A percentile compares a stretch with the other conserved stretches of the same genome.
Evolutionary conservation across 2,329 filamentous ascomycete genomes (phyloP).

Genomic region (Colletotrichum horii): DNA sequence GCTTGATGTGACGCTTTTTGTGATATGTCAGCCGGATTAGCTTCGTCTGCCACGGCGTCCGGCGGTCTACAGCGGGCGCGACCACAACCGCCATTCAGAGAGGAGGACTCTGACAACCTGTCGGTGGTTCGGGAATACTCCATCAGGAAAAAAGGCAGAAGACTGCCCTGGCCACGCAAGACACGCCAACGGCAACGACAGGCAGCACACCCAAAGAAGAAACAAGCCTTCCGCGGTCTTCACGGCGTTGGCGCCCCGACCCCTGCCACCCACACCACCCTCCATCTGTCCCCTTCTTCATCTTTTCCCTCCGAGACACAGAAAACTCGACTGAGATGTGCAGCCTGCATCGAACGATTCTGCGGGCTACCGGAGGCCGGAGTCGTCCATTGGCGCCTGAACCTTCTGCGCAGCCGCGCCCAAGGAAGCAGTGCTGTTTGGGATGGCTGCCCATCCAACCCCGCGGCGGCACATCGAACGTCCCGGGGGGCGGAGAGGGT

Average conservation of each 20-base stretch:
- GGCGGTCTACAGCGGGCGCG: not conserved
- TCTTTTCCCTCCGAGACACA: not conserved
- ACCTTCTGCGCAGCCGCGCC: not conserved
- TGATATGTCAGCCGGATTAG: not conserved
- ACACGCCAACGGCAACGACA: not conserved
- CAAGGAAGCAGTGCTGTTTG: not conserved
- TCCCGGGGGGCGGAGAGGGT: not conserved
- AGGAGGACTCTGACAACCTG: not conserved
- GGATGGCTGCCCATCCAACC: not conserved
- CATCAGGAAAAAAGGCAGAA: not conserved
- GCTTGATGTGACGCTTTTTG: not conserved
- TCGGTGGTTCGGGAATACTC: not conserved
- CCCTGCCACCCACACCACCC: not conserved
- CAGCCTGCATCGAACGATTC: constrained; percentile 18
- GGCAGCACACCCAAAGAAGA: not conserved
- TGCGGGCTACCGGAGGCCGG: constrained; percentile 3
- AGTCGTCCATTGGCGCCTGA: not conserved
- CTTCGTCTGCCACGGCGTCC: constrained; percentile 4
- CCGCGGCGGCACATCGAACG: not conserved
- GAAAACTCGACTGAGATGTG: constrained; percentile 9
- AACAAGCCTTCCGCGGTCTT: not conserved
- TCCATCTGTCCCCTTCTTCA: not conserved
- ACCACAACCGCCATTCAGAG: not conserved
- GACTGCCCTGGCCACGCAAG: too few species aligned
- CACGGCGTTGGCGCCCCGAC: not conserved